A percentile compares a stretch with the other conserved stretches of the same genome.
phyloP scores from a whole-genome alignment of 345 rosid species.

The Gossypium herbaceum region DNA sequence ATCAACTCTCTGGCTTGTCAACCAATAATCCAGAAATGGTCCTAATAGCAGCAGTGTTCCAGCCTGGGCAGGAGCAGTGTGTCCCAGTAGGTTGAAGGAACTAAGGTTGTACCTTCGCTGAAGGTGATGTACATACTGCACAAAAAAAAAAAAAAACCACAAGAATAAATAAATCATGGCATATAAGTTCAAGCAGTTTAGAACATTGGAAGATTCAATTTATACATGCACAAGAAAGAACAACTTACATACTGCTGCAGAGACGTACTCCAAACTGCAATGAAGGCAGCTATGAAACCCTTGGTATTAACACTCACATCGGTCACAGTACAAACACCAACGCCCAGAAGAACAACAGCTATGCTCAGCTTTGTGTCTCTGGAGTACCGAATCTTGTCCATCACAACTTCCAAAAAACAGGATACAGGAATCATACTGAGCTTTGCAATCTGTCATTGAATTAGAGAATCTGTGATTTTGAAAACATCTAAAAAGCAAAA shows the following conservation, averaged over 20 bases:
- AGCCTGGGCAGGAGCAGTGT: slow-evolving; percentile 98
- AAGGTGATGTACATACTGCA: slow-evolving; percentile 96
- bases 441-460: slow-evolving; percentile 73
- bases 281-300: slow-evolving; percentile 80
- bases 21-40: slow-evolving; percentile 91
- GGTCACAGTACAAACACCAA: slow-evolving; percentile 91
- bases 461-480: slow-evolving; percentile 17
- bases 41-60: slow-evolving; percentile 75
- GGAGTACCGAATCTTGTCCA: slow-evolving; percentile 37
- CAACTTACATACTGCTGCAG: slow-evolving; percentile 89
- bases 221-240: slow-evolving; percentile 1
- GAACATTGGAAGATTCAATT: neutral
- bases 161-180: neutral
- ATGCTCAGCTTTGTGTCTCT: slow-evolving; percentile 97
- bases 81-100: slow-evolving; percentile 92
- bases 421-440: slow-evolving; percentile 98
- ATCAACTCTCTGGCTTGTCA: slow-evolving; percentile 71
- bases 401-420: slow-evolving; percentile 84
- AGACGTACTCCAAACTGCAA: slow-evolving; percentile 97
- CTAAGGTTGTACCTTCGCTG: slow-evolving; percentile 76
- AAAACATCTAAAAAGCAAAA: neutral
- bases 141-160: slow-evolving; percentile 5
- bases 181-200: neutral
- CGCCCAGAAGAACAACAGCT: slow-evolving; percentile 79
- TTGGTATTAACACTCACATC: slow-evolving; percentile 88